Evolutionary conservation across 371 early-diverging fungal genomes (phyloP).

Genomic region (Mucor ambiguus): DNA sequence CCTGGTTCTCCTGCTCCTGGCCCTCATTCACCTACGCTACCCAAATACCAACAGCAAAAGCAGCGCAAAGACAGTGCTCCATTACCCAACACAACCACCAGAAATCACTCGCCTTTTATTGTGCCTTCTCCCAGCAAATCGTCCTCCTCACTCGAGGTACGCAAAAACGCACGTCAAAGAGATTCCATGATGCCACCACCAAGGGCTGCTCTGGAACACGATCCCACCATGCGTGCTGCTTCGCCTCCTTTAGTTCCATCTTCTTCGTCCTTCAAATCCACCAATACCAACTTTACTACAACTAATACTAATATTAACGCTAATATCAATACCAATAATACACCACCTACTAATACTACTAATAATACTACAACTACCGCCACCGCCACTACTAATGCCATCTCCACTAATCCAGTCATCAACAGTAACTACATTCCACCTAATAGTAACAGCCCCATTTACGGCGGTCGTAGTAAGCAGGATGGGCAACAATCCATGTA

Average conservation of each 20-base stretch:
- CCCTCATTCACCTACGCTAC: constrained; percentile 13
- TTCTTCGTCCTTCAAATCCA: constrained; percentile 8
- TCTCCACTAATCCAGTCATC: neutral
- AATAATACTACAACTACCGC: neutral
- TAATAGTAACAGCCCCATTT: neutral
- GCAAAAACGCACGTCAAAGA: constrained; percentile 28
- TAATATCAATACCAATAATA: constrained; percentile 1
- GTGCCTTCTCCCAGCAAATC: constrained; percentile 37
- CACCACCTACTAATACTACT: neutral
- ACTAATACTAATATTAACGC: neutral
- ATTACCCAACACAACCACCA: constrained; percentile 15
- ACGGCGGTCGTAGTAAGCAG: neutral
- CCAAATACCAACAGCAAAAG: constrained; percentile 7
- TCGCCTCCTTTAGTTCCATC: constrained; percentile 38
- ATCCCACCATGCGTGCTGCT: constrained; percentile 44
- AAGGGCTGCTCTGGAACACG: constrained; percentile 35
- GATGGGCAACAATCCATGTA: neutral
- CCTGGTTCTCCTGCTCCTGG: constrained; percentile 27
- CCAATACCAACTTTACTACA: constrained; percentile 1
- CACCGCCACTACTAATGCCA: neutral
- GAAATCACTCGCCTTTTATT: constrained; percentile 19
- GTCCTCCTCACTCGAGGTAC: constrained; percentile 26
- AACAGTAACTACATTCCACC: neutral
- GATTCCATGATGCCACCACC: constrained; percentile 37
- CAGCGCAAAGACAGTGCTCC: constrained; percentile 25